Percentiles rank a stretch among this genome's conserved stretches.
phyloP scores from a whole-genome alignment of 208 protist species.

The Leishmania gerbilli region DNA sequence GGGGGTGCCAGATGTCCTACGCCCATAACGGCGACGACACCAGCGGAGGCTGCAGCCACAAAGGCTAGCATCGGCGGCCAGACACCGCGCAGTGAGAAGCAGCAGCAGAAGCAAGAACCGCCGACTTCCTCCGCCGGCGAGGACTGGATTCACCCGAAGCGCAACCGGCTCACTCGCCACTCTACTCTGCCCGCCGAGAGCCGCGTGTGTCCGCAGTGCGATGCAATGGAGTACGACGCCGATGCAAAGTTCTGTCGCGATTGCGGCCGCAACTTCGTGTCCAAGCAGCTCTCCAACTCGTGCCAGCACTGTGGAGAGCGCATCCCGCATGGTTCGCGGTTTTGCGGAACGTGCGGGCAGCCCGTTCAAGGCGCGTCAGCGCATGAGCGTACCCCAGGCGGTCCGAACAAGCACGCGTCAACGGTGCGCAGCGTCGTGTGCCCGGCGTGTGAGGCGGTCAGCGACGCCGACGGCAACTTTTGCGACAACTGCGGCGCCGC shows the following conservation, averaged over 20 bases:
- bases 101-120: neutral
- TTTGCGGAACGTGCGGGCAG: conserved; percentile 82
- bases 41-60: neutral
- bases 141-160: conserved; percentile 37
- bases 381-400: conserved; percentile 42
- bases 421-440: conserved; percentile 56
- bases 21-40: neutral
- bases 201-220: conserved; percentile 59
- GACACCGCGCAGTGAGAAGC: neutral
- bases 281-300: conserved; percentile 39
- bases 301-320: conserved; percentile 71
- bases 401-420: conserved; percentile 48
- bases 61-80: neutral
- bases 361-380: conserved; percentile 56
- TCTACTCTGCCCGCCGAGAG: conserved; percentile 36
- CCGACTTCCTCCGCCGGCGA: neutral
- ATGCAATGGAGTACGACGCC: conserved; percentile 73
- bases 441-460: conserved; percentile 69
- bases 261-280: conserved; percentile 49
- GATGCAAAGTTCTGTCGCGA: conserved; percentile 84
- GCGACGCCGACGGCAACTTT: conserved; percentile 85
- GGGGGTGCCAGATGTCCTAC: neutral
- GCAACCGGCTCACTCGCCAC: conserved; percentile 53
- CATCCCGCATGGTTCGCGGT: conserved; percentile 73
- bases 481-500: conserved; percentile 86